Base-by-base conservation (phyloP, 2,329 filamentous ascomycete genomes). In the Colletotrichum kahawae region DNA sequence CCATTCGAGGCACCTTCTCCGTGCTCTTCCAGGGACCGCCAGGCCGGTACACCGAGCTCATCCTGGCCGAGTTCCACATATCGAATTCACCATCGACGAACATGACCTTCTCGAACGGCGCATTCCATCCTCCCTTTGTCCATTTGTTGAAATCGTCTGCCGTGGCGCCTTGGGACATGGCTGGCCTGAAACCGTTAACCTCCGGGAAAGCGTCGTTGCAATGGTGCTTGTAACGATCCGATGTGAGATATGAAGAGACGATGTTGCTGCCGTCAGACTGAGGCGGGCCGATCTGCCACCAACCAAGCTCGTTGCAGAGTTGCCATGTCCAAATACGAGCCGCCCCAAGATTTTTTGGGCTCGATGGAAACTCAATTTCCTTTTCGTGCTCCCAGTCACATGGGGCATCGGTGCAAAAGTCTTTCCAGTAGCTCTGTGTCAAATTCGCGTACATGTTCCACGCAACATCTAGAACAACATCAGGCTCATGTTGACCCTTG, bases 301-400 rank as follows among this genome's bases (percentile, higher is more conserved):
- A 75, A 5, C 71, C 71, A 16, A 75, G 57, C 48, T 75, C 74
- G 67, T 76, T 76, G 56, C 74, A 76, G 27, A 76, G 71, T 27
- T 75, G 67, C 67, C 71, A 76, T 3, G 34, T 18, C 71, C 71
- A 76, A 21, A 36, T 59, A 43, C 69, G 73, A 5, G 51, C 18
- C 33, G 31, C 29, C 5, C 33, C n/a, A 9, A 59, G 68, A 16
- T 64, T n/a, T 34, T 4, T 64, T 10, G 43, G 69, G 63, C 24
- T 14, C 4, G 27, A 56, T 9, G 62, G n/a, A 51, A 51, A 21
- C 7, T 24, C n/a, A 13, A 4, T 69, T 1, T 67, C 33, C 10
- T 33, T 51, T 0, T 75, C 43, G 57, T 33, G 27, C n/a, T 34
- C 60, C 56, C 60, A 66, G 34, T 14, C 34, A 57, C 73, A 75